These are phyloP conservation scores for Thielaviopsis populi DNA, from an alignment of 2,329 filamentous ascomycete genomes.

Conservation along the genomic window DNA sequence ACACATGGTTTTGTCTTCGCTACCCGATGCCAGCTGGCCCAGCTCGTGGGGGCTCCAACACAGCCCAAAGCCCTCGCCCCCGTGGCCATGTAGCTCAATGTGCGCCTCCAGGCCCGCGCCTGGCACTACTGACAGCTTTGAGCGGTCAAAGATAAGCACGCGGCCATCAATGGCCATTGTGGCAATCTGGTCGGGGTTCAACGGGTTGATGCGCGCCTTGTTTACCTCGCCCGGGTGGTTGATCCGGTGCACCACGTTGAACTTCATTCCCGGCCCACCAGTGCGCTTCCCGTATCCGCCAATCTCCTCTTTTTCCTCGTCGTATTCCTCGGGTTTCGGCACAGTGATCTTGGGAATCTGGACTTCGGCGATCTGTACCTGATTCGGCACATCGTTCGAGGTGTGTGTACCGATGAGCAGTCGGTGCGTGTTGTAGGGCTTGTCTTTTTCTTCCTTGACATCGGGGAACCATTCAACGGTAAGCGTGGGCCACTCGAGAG, in stretches of 20 bases:
- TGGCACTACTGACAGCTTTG: conserved; percentile 74
- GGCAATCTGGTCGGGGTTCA: conserved; percentile 92
- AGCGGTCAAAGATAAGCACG: conserved; percentile 88
- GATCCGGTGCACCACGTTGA: conserved; percentile 88
- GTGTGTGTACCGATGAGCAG: conserved; percentile 91
- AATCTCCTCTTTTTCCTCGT: conserved; percentile 83
- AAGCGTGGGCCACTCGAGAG: conserved; percentile 91
- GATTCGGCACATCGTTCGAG: conserved; percentile 70
- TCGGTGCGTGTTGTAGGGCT: conserved; percentile 75
- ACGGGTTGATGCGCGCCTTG: conserved; percentile 93
- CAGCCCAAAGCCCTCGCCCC: conserved; percentile 77
- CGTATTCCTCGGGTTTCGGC: conserved; percentile 70
- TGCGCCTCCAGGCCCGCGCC: conserved; percentile 63
- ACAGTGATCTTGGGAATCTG: conserved; percentile 69
- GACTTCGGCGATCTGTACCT: conserved; percentile 85
- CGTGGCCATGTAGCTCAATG: conserved; percentile 72
- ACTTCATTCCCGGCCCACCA: conserved; percentile 61
- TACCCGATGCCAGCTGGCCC: conserved; percentile 75
- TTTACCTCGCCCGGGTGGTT: conserved; percentile 95
- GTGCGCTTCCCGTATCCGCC: conserved; percentile 72
- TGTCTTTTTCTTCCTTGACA: conserved; percentile 72
- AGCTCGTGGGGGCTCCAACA: conserved; percentile 78
- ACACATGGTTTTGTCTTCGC: conserved; percentile 80
- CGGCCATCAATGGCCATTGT: conserved; percentile 79
- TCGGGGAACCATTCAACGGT: conserved; percentile 98